A percentile compares a stretch with the other conserved stretches of the same genome.
Evolutionary conservation across 2,329 filamentous ascomycete species (phyloP).

Genomic region (Verticillium nubilum): DNA sequence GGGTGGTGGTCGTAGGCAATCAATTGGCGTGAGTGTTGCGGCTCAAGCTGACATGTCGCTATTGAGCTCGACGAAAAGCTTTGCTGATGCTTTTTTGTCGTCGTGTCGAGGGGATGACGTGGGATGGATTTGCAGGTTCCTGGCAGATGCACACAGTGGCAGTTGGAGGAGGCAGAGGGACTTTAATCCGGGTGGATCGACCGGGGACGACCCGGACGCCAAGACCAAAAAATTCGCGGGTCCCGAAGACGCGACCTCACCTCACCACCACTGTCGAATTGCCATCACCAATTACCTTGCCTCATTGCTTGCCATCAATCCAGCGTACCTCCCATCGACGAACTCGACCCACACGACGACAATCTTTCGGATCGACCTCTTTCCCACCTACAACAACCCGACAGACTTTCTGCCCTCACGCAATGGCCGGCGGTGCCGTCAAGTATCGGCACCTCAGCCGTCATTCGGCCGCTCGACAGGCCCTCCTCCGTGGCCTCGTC

Average conservation of each 20-base stretch:
- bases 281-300: not conserved
- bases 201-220: constrained; percentile 1
- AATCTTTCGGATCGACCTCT: not conserved
- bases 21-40: not conserved
- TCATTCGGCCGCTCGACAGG: constrained; percentile 80
- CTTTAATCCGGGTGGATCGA: not conserved
- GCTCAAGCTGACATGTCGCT: constrained; percentile 24
- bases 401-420: constrained; percentile 8
- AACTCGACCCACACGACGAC: not conserved
- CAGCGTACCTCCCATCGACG: too few species aligned
- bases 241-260: not conserved
- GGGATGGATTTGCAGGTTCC: not conserved
- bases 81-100: constrained; percentile 4
- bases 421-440: constrained; percentile 79
- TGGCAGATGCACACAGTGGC: not conserved
- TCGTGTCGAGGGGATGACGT: constrained; percentile 6
- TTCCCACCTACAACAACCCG: not conserved
- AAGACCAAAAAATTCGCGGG: constrained; percentile 3
- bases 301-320: too few species aligned
- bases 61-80: constrained; percentile 17
- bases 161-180: constrained; percentile 2
- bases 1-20: not conserved
- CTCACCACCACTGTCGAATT: not conserved
- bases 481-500: constrained; percentile 90
- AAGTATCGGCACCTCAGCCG: constrained; percentile 89